These are phyloP conservation scores for Neofusicoccum ribis DNA, from an alignment of 2,329 filamentous ascomycete genomes.

Conservation along the genomic window DNA sequence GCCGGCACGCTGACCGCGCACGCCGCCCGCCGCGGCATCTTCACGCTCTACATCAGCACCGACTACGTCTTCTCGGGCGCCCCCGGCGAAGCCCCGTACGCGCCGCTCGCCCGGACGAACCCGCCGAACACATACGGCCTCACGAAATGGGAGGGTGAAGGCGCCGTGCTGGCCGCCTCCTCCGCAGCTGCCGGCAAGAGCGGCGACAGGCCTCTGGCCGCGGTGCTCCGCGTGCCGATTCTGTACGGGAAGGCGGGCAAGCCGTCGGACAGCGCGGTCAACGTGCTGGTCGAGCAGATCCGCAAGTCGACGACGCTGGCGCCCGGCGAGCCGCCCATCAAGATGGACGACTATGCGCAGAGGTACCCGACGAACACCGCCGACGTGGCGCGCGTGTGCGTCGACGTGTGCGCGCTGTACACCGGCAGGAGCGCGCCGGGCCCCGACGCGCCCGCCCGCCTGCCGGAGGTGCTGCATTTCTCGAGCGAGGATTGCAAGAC, in stretches of 20 bases:
- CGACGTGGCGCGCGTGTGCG: conserved; percentile 77
- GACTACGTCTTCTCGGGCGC: conserved; percentile 77
- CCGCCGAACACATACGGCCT: conserved; percentile 80
- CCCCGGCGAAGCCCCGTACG: conserved; percentile 82
- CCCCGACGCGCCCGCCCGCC: conserved; percentile 41
- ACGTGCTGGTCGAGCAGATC: conserved; percentile 74
- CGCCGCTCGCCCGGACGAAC: conserved; percentile 59
- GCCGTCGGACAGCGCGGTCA: conserved; percentile 76
- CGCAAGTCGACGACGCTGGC: conserved; percentile 66
- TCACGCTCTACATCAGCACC: conserved; percentile 78
- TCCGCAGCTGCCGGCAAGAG: conserved; percentile 27
- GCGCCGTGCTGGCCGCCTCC: conserved; percentile 67
- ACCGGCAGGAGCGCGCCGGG: conserved; percentile 16
- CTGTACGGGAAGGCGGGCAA: conserved; percentile 77
- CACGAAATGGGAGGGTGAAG: conserved; percentile 70
- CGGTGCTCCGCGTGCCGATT: conserved; percentile 79
- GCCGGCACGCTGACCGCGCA: conserved; percentile 65
- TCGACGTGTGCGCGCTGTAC: conserved; percentile 72
- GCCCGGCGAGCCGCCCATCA: conserved; percentile 55
- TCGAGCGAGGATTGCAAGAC: conserved; percentile 83
- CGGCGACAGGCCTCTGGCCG: conserved; percentile 56
- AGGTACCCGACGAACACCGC: conserved; percentile 88
- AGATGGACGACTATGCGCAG: conserved; percentile 84
- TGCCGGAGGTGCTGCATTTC: conserved; percentile 79
- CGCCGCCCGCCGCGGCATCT: conserved; percentile 61